A percentile compares a stretch with the other conserved stretches of the same genome.
Evolutionary conservation across 768 basidiomycete species (phyloP).

Genomic region (Cyclocybe aegerita): DNA sequence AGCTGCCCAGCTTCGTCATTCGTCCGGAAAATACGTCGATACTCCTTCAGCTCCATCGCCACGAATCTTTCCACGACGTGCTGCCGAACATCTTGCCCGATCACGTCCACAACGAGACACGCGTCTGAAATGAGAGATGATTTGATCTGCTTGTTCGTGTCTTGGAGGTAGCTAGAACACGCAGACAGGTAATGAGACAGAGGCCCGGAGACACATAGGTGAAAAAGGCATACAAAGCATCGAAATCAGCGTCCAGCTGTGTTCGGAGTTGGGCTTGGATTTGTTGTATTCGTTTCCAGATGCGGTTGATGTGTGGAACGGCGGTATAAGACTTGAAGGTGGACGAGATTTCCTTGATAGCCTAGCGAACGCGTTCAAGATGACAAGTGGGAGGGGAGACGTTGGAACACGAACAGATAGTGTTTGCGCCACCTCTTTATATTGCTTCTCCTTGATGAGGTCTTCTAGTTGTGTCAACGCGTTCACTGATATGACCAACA

Average conservation of each 20-base stretch:
- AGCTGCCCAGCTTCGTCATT: conserved; percentile 95
- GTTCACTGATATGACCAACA: conserved; percentile 53
- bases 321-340: conserved; percentile 80
- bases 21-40: conserved; percentile 91
- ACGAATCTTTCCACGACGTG: conserved; percentile 89
- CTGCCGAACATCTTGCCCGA: conserved; percentile 80
- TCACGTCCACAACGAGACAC: conserved; percentile 84
- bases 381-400: neutral
- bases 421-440: conserved; percentile 81
- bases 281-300: conserved; percentile 80
- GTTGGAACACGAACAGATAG: conserved; percentile 50
- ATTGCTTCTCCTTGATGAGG: conserved; percentile 74
- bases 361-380: conserved; percentile 42
- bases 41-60: conserved; percentile 89
- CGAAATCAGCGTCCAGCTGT: conserved; percentile 88
- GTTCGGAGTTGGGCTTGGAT: conserved; percentile 80
- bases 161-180: conserved; percentile 70
- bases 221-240: conserved; percentile 70
- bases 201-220: neutral
- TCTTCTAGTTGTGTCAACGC: conserved; percentile 80
- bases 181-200: neutral
- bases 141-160: conserved; percentile 66
- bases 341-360: conserved; percentile 81
- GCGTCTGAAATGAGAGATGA: conserved; percentile 72
- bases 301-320: conserved; percentile 72